Base-by-base conservation (phyloP, 2,329 filamentous ascomycete species). In the Rhinocladiella mackenziei region DNA sequence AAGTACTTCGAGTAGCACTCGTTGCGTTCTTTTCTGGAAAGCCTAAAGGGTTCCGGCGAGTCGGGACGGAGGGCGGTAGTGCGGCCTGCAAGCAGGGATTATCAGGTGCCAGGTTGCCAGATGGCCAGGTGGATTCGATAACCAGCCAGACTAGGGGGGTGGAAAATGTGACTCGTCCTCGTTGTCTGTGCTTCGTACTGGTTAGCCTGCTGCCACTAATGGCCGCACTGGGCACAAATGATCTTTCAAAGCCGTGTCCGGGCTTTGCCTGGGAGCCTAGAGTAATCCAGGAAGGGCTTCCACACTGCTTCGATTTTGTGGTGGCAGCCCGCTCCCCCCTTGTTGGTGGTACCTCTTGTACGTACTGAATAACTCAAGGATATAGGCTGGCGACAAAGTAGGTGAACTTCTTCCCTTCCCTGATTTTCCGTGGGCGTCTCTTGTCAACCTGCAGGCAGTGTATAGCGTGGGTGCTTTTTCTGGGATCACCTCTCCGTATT, bases 51-150 rank as follows among this genome's bases (percentile, higher is more conserved):
- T 40, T 41, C 49, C 45, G 42, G 39, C 26, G 28, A 51, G 30
- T 43, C 49, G 49, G 48, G 45, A 40, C 48, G 43, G 45, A 39
- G 41, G 42, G 41, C 41, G 43, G 48, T 46, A 46, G 39, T 39
- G 43, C 32, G 32, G n/a, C 22, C 36, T 45, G 41, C 40, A 47
- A 32, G 26, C 48, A 47, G 36, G 48, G 43, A 43, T 47, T 43
- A 38, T 43, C 43, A 47, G 48, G 39, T 46, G 43, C 48, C 43
- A 43, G 45, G 37, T 42, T n/a, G n/a, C n/a, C n/a, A n/a, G n/a
- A n/a, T n/a, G n/a, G 43, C 41, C 41, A 49, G 41, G 38, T 40
- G 43, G 38, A 30, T 17, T 29, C 23, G 30, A 35, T 35, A 35
- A 19, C 19, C 22, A 17, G 10, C 32, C 15, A 19, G 17, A n/a